Evolutionary conservation across 257 asterid genomes (phyloP).

Genomic region (Cynanchum wilfordii): DNA sequence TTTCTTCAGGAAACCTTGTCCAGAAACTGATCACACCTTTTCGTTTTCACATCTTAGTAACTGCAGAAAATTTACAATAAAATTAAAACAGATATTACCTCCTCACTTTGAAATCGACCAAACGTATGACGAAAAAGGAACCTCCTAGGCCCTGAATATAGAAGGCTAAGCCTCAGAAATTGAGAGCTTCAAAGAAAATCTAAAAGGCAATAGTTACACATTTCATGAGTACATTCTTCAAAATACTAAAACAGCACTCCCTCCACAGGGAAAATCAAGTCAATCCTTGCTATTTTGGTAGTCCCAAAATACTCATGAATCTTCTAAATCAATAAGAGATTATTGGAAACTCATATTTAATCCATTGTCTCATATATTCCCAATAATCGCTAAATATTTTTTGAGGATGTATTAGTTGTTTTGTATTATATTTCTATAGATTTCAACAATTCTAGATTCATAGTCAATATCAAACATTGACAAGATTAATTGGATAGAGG

Average conservation of each 20-base stretch:
- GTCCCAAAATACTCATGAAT: no score
- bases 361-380: no score
- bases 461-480: no score
- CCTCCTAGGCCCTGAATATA: slow-evolving; percentile 79
- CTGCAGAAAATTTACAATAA: slow-evolving; percentile 6
- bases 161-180: slow-evolving; percentile 7
- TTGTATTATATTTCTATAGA: no score
- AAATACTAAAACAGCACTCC: no score
- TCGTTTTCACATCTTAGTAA: background rate
- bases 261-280: background rate
- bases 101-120: slow-evolving; percentile 92
- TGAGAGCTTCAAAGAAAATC: background rate
- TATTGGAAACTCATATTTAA: no score
- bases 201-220: background rate
- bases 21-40: slow-evolving; percentile 14
- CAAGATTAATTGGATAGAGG: no score
- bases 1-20: background rate
- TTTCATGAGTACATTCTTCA: background rate
- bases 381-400: no score
- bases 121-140: slow-evolving; percentile 75
- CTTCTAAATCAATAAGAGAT: no score
- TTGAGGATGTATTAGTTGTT: no score
- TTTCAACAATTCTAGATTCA: no score
- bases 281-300: background rate
- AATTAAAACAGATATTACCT: slow-evolving; percentile 48